phyloP scores from a whole-genome alignment of 1,139 yeast genomes.

The Debaryomycetaceae sp. region DNA sequence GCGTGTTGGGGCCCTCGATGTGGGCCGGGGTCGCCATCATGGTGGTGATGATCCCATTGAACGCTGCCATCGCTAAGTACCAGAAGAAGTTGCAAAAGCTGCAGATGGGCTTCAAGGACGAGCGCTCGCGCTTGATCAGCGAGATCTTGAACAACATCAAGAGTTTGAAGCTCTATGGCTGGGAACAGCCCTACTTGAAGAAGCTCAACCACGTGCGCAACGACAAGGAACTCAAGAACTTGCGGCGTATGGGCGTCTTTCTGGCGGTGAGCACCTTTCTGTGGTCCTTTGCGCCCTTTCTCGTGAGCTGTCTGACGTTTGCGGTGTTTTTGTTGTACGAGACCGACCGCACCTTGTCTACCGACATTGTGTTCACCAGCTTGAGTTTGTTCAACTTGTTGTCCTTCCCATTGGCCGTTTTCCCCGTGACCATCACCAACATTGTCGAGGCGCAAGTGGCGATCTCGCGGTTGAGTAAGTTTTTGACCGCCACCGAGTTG shows the following conservation, averaged over 20 bases:
- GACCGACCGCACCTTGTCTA: conserved; percentile 63
- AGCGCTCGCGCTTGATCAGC: conserved; percentile 57
- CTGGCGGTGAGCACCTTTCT: conserved; percentile 72
- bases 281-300: conserved; percentile 84
- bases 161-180: conserved; percentile 86
- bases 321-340: conserved; percentile 70
- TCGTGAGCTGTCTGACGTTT: conserved; percentile 90
- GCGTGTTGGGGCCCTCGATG: conserved; percentile 83
- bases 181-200: conserved; percentile 84
- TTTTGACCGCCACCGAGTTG: conserved; percentile 72
- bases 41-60: conserved; percentile 81
- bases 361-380: conserved; percentile 95
- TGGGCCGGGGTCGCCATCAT: conserved; percentile 93
- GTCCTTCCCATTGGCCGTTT: conserved; percentile 87
- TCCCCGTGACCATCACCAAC: conserved; percentile 86
- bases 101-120: conserved; percentile 45
- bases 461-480: conserved; percentile 65
- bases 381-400: conserved; percentile 79
- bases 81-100: conserved; percentile 72
- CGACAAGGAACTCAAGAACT: conserved; percentile 76
- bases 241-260: conserved; percentile 73
- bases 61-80: conserved; percentile 65
- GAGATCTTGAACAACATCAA: conserved; percentile 87
- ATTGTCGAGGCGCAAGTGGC: conserved; percentile 92
- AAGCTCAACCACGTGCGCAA: conserved; percentile 80